Evolutionary conservation across 2,329 filamentous ascomycete genomes (phyloP), one percentile per base, ranked within the genome.

Genomic region (Chaetomium olivaceum): DNA sequence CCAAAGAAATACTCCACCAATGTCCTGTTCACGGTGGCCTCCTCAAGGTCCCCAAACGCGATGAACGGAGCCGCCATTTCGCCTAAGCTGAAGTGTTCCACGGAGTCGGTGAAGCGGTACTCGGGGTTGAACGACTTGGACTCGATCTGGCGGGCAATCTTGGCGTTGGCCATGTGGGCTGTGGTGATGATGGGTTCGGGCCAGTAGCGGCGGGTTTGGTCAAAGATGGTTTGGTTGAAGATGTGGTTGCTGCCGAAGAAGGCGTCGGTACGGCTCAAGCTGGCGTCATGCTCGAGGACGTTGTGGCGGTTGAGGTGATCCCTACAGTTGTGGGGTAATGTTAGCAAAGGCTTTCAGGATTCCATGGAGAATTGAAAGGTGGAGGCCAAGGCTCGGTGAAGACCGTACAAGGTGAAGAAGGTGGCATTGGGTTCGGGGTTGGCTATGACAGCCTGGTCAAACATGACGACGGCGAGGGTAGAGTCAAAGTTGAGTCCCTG

Each of bases 221-320:
- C 33, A 36, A 55, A 61, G 51, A 61, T 61, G 33, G 59, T 46
- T 16, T 39, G 25, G 33, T 61, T 61, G 36, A 61, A 61, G 59
- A 39, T 21, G 33, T 55, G 59, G 21, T 61, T 55, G 59, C 25
- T 39, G 50, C 50, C 51, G 9, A 48, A 39, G 50, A 39, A 43
- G 33, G 50, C 31, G 33, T 61, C 59, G 51, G 59, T 36, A 23
- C 59, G 59, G 59, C 33, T 46, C 14, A 58, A 62, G 65, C 80
- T 82, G 8, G 78, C 81, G 61, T 84, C 81, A 52, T 83, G 82
- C 62, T 83, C 81, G 14, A 84, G 50, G 33, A 54, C 23, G 25
- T 55, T 55, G 36, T 55, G 59, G 21, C 50, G 59, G 21, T 52
- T 61, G 33, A 55, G 59, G 21, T 61, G 50, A 23, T 55, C 50